phyloP scores from a whole-genome alignment of 306 rosid genomes.

The Bauhinia variegata region DNA sequence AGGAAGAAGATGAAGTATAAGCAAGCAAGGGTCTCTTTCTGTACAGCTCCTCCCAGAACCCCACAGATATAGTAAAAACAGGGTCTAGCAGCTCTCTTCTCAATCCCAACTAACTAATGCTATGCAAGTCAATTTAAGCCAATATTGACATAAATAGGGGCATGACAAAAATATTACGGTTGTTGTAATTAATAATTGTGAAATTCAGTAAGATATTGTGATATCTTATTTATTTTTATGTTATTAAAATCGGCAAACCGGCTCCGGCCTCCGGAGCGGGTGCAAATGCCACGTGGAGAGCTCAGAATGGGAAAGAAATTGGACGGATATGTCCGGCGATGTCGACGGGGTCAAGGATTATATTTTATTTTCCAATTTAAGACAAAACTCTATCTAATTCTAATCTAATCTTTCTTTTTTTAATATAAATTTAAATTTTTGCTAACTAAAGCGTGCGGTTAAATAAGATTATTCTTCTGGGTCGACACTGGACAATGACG shows the following conservation, averaged over 20 bases:
- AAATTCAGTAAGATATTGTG: slow-evolving; percentile 37
- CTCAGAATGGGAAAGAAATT: slow-evolving; percentile 43
- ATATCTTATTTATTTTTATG: not conserved
- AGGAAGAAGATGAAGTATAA: slow-evolving; percentile 42
- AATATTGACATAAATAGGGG: slow-evolving; percentile 45
- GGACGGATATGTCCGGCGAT: slow-evolving; percentile 66
- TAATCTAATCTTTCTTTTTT: slow-evolving; percentile 10
- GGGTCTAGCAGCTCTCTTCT: slow-evolving; percentile 41
- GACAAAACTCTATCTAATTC: slow-evolving; percentile 23
- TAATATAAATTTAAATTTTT: not conserved
- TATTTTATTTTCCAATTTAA: slow-evolving; percentile 32
- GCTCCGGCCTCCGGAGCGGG: slow-evolving; percentile 46
- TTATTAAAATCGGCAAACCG: slow-evolving; percentile 42
- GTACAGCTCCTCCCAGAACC: slow-evolving; percentile 65
- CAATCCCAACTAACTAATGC: slow-evolving; percentile 63
- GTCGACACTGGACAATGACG: slow-evolving; percentile 58
- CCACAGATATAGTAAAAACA: slow-evolving; percentile 46
- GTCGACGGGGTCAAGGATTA: slow-evolving; percentile 70
- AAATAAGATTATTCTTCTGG: slow-evolving; percentile 56
- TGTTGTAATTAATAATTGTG: slow-evolving; percentile 28
- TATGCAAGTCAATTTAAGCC: slow-evolving; percentile 51
- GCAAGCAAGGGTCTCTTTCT: slow-evolving; percentile 69
- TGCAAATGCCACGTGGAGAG: slow-evolving; percentile 80
- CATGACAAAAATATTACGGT: slow-evolving; percentile 44
- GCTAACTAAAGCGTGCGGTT: slow-evolving; percentile 47